Evolutionary conservation across 768 basidiomycete species (phyloP).

Genomic region (Leucosporidium scottii): DNA sequence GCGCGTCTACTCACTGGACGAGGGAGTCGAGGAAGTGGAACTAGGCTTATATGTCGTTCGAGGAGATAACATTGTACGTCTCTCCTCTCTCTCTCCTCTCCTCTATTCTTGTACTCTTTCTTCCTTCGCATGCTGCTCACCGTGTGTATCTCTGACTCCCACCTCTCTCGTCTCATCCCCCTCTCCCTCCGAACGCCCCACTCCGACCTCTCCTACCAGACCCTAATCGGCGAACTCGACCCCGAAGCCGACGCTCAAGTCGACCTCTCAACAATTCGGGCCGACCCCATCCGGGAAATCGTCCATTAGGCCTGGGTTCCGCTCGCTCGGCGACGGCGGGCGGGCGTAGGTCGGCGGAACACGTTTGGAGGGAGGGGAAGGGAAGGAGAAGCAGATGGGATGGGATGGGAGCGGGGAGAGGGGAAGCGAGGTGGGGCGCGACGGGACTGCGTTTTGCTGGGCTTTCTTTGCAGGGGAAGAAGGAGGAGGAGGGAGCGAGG

Average conservation of each 20-base stretch:
- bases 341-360: too few species aligned
- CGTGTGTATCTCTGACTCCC: neutral
- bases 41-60: slow-evolving; percentile 95
- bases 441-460: too few species aligned
- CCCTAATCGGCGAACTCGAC: slow-evolving; percentile 46
- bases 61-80: slow-evolving; percentile 91
- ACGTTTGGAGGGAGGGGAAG: too few species aligned
- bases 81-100: neutral
- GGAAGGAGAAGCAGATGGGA: too few species aligned
- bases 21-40: slow-evolving; percentile 87
- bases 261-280: slow-evolving; percentile 72
- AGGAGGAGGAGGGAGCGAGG: neutral
- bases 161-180: neutral
- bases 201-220: slow-evolving; percentile 33
- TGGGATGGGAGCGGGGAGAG: neutral
- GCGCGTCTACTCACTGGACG: slow-evolving; percentile 81
- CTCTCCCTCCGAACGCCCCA: neutral
- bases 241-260: slow-evolving; percentile 71
- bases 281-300: slow-evolving; percentile 63
- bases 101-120: too few species aligned
- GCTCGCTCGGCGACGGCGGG: too few species aligned
- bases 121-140: neutral
- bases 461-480: neutral
- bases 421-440: neutral
- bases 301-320: slow-evolving; percentile 15